A percentile compares a stretch with the other conserved stretches of the same genome.
phyloP scores from a whole-genome alignment of 2,329 filamentous ascomycete genomes.

The Pseudogymnoascus sp. region DNA sequence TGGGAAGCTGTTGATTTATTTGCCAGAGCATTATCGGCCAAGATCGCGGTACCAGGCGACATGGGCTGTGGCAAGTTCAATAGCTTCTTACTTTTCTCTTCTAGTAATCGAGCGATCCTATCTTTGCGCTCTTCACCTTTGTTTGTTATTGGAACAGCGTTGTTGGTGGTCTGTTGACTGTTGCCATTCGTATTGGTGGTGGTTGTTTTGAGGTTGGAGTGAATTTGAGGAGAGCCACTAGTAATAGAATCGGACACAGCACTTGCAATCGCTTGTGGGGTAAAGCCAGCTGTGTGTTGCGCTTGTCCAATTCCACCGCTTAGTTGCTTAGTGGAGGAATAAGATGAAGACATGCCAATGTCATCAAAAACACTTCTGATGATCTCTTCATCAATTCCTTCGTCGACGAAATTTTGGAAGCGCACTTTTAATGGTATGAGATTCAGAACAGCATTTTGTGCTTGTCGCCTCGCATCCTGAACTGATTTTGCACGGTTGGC shows the following conservation, averaged over 20 bases:
- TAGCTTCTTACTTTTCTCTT: conserved; percentile 59
- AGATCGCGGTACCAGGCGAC: conserved; percentile 9
- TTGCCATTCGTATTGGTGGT: background rate
- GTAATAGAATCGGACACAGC: background rate
- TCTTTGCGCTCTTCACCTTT: conserved; percentile 61
- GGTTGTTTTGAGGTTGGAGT: background rate
- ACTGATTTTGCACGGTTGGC: background rate
- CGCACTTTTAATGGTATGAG: conserved; percentile 61
- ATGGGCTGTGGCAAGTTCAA: conserved; percentile 10
- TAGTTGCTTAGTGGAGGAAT: background rate
- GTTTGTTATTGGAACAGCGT: background rate
- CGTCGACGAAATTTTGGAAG: conserved; percentile 65
- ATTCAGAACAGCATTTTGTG: conserved; percentile 59
- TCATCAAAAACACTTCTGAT: conserved; percentile 61
- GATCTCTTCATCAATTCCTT: conserved; percentile 60
- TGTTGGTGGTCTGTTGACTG: background rate
- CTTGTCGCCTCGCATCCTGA: conserved; percentile 39
- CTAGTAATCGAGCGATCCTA: conserved; percentile 67
- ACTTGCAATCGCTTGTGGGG: background rate
- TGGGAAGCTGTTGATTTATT: conserved; percentile 9
- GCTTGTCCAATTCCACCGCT: background rate
- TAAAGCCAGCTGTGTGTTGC: background rate
- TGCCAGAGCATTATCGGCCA: conserved; percentile 13
- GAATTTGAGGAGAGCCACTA: background rate
- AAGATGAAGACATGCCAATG: conserved; percentile 45